Conservation (phyloP, 257 asterid species). For the Cynanchum wilfordii region DNA sequence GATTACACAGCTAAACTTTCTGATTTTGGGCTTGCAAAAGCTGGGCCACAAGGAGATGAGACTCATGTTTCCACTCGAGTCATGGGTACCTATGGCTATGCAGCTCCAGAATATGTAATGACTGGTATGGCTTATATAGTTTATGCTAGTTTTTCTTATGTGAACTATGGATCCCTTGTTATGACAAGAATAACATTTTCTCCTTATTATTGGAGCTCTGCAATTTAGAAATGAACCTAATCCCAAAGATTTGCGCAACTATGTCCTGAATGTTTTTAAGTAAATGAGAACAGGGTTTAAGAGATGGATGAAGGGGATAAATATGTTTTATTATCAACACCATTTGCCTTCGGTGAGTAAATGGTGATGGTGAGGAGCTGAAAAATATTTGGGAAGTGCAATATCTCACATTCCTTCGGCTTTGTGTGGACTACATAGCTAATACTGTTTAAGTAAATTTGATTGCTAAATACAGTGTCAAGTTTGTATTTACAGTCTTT, state of each 20-base stretch:
- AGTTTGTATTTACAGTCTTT: background rate
- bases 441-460: background rate
- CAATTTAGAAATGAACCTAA: background rate
- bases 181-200: background rate
- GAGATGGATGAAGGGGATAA: background rate
- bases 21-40: constrained; percentile 99
- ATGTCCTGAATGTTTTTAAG: background rate
- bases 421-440: background rate
- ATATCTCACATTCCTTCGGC: background rate
- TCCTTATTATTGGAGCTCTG: background rate
- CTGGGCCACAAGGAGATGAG: constrained; percentile 99
- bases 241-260: background rate
- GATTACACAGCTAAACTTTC: constrained; percentile 96
- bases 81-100: constrained; percentile 99
- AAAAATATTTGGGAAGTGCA: background rate
- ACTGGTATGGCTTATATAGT: constrained; percentile 53
- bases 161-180: background rate
- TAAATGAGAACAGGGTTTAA: background rate
- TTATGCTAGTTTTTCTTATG: background rate
- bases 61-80: constrained; percentile 99
- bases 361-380: background rate
- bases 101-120: constrained; percentile 99
- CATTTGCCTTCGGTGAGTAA: background rate
- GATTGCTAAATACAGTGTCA: background rate
- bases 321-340: background rate